These are phyloP conservation scores for Umbelopsis vinacea DNA, from an alignment of 192 early-diverging fungal genomes.

Conservation along the genomic window DNA sequence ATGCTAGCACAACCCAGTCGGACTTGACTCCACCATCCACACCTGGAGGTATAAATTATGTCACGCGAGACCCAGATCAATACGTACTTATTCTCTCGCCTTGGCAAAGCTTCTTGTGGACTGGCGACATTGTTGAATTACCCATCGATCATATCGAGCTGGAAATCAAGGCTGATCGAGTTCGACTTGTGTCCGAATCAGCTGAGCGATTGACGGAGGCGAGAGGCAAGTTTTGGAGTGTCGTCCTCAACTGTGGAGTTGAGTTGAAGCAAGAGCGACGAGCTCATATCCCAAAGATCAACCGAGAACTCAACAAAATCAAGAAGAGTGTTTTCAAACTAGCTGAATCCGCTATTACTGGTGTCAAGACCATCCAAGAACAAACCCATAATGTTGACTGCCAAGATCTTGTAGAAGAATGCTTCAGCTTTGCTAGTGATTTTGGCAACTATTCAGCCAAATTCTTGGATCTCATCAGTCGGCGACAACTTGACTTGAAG, in stretches of 20 bases:
- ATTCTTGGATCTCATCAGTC: conserved; percentile 60
- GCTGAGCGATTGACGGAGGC: conserved; percentile 44
- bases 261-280: conserved; percentile 55
- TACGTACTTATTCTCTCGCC: conserved; percentile 67
- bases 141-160: conserved; percentile 41
- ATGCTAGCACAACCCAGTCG: conserved; percentile 33
- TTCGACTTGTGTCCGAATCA: conserved; percentile 58
- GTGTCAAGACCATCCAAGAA: conserved; percentile 59
- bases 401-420: conserved; percentile 71
- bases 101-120: conserved; percentile 58
- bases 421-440: conserved; percentile 72
- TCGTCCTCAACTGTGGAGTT: conserved; percentile 49
- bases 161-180: conserved; percentile 57
- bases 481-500: conserved; percentile 65
- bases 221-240: conserved; percentile 55
- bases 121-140: conserved; percentile 53
- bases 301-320: conserved; percentile 60
- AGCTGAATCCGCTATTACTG: conserved; percentile 56
- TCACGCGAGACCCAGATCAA: conserved; percentile 36
- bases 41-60: background rate
- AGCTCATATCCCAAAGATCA: conserved; percentile 60
- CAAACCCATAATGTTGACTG: conserved; percentile 47
- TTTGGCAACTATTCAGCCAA: conserved; percentile 66
- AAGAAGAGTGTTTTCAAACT: conserved; percentile 61
- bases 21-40: conserved; percentile 2